These are phyloP conservation scores for Plasmodium adleri DNA, from an alignment of 169 alveolate species.

Conservation along the genomic window DNA sequence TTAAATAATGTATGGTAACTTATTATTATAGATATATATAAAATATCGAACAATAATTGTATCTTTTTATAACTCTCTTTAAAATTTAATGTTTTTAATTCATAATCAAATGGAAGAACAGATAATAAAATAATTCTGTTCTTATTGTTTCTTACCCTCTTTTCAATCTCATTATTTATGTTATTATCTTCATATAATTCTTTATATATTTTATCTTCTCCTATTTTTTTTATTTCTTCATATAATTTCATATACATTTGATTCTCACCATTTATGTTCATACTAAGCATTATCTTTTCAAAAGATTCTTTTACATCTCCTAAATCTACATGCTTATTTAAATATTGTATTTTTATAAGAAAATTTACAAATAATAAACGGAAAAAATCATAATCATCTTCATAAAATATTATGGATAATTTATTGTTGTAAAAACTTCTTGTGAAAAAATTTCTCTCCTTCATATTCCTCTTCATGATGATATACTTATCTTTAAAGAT, in stretches of 20 bases:
- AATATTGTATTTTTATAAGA: conserved; percentile 7
- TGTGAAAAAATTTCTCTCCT: conserved; percentile 31
- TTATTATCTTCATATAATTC: conserved; percentile 23
- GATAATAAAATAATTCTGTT: conserved; percentile 16
- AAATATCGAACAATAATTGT: conserved; percentile 50
- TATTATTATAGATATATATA: conserved; percentile 41
- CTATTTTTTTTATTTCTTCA: conserved; percentile 42
- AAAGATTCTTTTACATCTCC: conserved; percentile 17
- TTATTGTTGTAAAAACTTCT: conserved; percentile 35
- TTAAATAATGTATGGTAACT: conserved; percentile 7
- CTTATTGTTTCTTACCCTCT: conserved; percentile 9
- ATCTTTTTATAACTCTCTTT: conserved; percentile 11
- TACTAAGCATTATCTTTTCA: conserved; percentile 34
- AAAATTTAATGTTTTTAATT: conserved; percentile 2
- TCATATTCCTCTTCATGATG: conserved; percentile 5
- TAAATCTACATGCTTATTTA: conserved; percentile 28
- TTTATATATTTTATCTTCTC: conserved; percentile 10
- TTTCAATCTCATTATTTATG: conserved; percentile 42
- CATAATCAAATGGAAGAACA: conserved; percentile 29
- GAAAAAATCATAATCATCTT: conserved; percentile 65
- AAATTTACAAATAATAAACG: conserved; percentile 65
- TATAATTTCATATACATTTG: conserved; percentile 13
- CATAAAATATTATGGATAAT: conserved; percentile 18
- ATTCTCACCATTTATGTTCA: conserved; percentile 30
- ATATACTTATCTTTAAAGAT: not conserved